Evolutionary conservation across 164 flowering plant genomes (phyloP).

Genomic region (Platanus orientalis): DNA sequence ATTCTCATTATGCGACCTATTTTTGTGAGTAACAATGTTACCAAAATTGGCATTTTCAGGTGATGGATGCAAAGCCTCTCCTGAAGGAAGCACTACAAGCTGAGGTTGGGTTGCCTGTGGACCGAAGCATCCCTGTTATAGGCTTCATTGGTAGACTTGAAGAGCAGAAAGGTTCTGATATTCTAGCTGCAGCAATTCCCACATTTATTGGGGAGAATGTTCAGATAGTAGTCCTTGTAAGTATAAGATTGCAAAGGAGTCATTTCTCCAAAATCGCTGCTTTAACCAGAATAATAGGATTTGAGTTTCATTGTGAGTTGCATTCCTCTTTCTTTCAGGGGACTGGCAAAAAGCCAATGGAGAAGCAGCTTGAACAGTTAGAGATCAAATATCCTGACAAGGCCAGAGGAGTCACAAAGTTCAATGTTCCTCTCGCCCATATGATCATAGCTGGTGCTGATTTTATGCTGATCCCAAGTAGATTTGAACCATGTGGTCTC

Average conservation of each 20-base stretch:
- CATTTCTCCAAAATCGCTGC: too few species aligned
- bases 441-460: conserved; percentile 86
- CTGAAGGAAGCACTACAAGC: conserved; percentile 90
- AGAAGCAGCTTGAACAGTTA: conserved; percentile 66
- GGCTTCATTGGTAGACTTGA: conserved; percentile 96
- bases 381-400: conserved; percentile 64
- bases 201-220: conserved; percentile 52
- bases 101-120: conserved; percentile 81
- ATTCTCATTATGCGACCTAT: not conserved
- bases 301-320: not conserved
- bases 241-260: conserved; percentile 12
- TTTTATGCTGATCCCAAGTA: conserved; percentile 68
- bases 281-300: not conserved
- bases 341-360: conserved; percentile 81
- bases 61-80: conserved; percentile 64
- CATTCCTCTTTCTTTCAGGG: conserved; percentile 43
- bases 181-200: conserved; percentile 68
- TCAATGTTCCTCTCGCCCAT: conserved; percentile 82
- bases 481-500: conserved; percentile 99
- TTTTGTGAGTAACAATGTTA: not conserved
- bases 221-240: conserved; percentile 75
- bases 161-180: conserved; percentile 97
- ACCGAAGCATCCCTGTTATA: conserved; percentile 62
- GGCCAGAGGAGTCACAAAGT: conserved; percentile 79
- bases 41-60: conserved; percentile 33